Percentiles rank a stretch among this genome's conserved stretches.
phyloP scores from a whole-genome alignment of 352 stramenopile species.

The Pythium brachiatum region DNA sequence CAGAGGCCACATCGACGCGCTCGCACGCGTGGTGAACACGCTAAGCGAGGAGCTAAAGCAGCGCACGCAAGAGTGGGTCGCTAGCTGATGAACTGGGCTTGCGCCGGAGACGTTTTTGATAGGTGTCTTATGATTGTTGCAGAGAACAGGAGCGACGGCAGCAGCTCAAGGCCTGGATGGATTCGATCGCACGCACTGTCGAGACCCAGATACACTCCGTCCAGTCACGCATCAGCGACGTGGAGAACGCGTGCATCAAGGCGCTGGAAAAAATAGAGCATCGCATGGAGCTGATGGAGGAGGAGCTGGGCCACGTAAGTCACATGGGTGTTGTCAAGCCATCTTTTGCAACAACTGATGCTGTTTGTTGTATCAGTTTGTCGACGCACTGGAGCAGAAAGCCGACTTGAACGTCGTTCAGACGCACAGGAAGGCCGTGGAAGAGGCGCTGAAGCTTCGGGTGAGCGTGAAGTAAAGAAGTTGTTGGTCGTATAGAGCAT shows the following conservation, averaged over 20 bases:
- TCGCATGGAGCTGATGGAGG: constrained; percentile 46
- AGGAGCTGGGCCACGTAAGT: constrained; percentile 50
- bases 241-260: constrained; percentile 13
- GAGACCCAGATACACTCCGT: constrained; percentile 13
- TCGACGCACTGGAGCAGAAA: constrained; percentile 44
- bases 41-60: constrained; percentile 43
- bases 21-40: constrained; percentile 41
- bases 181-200: constrained; percentile 13
- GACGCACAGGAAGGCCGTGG: constrained; percentile 27
- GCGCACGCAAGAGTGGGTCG: constrained; percentile 23
- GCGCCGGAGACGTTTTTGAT: too few species aligned
- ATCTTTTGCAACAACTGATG: background rate
- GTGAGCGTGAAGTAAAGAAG: constrained; percentile 23
- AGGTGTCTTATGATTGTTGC: too few species aligned
- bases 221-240: constrained; percentile 3
- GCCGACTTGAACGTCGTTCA: constrained; percentile 34
- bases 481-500: too few species aligned
- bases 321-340: too few species aligned
- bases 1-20: constrained; percentile 37
- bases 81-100: too few species aligned
- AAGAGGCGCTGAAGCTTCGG: constrained; percentile 46
- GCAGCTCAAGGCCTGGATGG: constrained; percentile 13
- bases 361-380: constrained; percentile 34
- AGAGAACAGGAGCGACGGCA: constrained; percentile 17
- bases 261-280: constrained; percentile 29